phyloP scores from a whole-genome alignment of 805 yeast species.

The Jamesozyma piceae region DNA sequence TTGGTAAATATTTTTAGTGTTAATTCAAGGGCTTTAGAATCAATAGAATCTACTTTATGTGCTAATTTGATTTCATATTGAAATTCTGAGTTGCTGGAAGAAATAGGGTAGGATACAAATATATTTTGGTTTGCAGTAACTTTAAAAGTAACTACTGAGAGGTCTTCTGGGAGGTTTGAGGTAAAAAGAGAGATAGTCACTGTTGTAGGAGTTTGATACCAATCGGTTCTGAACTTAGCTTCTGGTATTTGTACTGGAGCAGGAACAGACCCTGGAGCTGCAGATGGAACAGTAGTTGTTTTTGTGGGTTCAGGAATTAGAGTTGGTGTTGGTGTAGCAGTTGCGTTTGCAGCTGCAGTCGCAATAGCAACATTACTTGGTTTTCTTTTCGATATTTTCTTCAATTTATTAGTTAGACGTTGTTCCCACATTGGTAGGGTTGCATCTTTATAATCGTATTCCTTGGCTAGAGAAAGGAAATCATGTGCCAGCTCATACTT shows the following conservation, averaged over 20 bases:
- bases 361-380: too few species aligned
- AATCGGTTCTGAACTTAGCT: slow-evolving; percentile 42
- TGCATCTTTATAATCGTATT: slow-evolving; percentile 36
- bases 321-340: too few species aligned
- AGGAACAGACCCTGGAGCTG: too few species aligned
- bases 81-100: slow-evolving; percentile 42
- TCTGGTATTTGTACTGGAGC: not conserved
- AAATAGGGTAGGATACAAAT: slow-evolving; percentile 16
- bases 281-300: not conserved
- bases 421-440: slow-evolving; percentile 41
- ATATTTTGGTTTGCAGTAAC: slow-evolving; percentile 33
- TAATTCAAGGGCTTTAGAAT: not conserved
- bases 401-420: slow-evolving; percentile 14
- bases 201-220: slow-evolving; percentile 55
- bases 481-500: slow-evolving; percentile 34
- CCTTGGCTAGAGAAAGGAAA: slow-evolving; percentile 36
- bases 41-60: slow-evolving; percentile 39
- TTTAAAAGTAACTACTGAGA: slow-evolving; percentile 32
- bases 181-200: slow-evolving; percentile 67
- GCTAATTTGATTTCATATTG: slow-evolving; percentile 46
- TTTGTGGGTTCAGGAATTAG: too few species aligned
- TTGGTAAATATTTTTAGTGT: slow-evolving; percentile 49
- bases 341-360: too few species aligned
- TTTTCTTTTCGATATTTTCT: slow-evolving; percentile 9
- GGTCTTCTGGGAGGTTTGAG: slow-evolving; percentile 43